phyloP scores from a whole-genome alignment of 163 green algal genomes.

The Scenedesmus sp. region DNA sequence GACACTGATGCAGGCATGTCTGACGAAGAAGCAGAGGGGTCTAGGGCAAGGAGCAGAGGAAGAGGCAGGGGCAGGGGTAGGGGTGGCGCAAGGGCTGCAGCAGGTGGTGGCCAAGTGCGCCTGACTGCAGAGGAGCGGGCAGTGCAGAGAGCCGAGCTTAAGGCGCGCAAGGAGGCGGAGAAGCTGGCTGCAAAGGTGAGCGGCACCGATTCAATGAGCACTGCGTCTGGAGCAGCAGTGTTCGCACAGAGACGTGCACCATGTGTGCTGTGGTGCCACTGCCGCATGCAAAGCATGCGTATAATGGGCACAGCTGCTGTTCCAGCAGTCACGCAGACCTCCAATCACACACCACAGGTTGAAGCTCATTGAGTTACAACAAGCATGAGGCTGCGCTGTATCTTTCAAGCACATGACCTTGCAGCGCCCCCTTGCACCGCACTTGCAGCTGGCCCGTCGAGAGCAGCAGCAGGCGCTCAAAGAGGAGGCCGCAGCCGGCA shows the following conservation, averaged over 20 bases:
- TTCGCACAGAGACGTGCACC: too few relatives aligned
- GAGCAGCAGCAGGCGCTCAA: neutral
- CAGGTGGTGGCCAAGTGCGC: neutral
- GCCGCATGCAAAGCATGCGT: too few relatives aligned
- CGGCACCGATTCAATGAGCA: neutral
- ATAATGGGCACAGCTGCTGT: too few relatives aligned
- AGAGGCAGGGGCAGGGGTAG: neutral
- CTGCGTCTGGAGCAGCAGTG: neutral
- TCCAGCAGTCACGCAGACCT: too few relatives aligned
- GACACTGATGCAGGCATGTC: conserved; percentile 6
- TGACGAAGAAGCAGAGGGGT: neutral
- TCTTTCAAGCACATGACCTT: neutral
- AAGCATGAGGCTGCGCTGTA: neutral
- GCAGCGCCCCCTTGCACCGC: neutral
- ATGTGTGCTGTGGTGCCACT: too few relatives aligned
- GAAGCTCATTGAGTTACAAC: neutral
- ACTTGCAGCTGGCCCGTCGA: neutral
- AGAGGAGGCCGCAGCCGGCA: conserved; percentile 2
- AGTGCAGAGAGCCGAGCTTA: neutral
- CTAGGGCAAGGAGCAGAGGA: neutral
- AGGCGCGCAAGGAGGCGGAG: conserved; percentile 36
- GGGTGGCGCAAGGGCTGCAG: neutral
- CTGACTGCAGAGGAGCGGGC: conserved; percentile 41
- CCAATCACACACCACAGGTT: too few relatives aligned
- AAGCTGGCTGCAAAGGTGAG: conserved; percentile 39